Base-by-base conservation (phyloP, 345 rosid genomes). In the Syzygium aromaticum region DNA sequence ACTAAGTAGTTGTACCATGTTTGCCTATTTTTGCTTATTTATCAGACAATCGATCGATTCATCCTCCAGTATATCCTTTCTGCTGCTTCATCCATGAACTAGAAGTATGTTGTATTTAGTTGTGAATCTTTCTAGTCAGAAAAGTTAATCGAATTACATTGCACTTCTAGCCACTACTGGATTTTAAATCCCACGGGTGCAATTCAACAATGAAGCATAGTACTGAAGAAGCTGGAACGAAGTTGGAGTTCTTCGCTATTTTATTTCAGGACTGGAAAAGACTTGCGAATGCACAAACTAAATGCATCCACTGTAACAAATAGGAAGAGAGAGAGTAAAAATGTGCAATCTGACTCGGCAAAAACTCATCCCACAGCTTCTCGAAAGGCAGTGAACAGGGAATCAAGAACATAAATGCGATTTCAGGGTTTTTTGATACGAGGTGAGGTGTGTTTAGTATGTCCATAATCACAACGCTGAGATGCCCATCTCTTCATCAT, bases 31-130 rank as follows among this genome's bases (percentile, higher is more conserved):
- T 40, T 40, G 43, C 80, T 67, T 33, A 67, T 33, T 67, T 67
- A 33, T 67, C 46, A 33, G 80, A 33, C 25, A 67, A 19, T 67
- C 19, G 46, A 67, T 73, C 14, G 1, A 38, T 73, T 73, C 80
- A 73, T 73, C 80, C 27, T 73, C 27, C 27, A 38, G 27, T 38
- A 73, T 33, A 33, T 33, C 49, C 6, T 73, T 73, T 84, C 99
- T 86, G 98, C 98, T 90, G 99, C 99, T 46, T 97, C 87, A 97
- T 97, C 88, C 99, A 92, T 87, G 99, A 98, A 90, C 93, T 96
- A 63, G 99, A 95, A 92, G 99, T 96, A 93, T 54, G 92, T 87
- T 64, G 59, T 40, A 51, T 88, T 86, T 85, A 52, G 73, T 86
- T 87, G 40, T 25, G 30, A 56, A 61, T 40, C 86, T 86, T 51